phyloP scores from a whole-genome alignment of 1,284 basidiomycete species.

The Xerocomus amazonicus region DNA sequence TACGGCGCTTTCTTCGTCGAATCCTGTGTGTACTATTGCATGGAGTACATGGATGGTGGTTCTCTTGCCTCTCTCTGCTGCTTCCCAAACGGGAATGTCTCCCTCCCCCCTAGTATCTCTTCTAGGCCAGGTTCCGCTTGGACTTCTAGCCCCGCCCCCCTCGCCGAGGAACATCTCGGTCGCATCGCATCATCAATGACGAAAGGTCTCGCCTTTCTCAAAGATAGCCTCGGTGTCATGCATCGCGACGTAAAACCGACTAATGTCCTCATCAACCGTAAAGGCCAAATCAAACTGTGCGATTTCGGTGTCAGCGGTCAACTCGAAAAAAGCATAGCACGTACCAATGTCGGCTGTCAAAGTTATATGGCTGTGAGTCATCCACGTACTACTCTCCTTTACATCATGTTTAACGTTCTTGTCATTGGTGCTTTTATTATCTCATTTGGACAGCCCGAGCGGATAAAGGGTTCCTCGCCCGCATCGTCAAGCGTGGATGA shows the following conservation, averaged over 20 bases:
- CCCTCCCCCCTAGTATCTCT: slow-evolving; percentile 33
- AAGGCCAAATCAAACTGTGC: slow-evolving; percentile 91
- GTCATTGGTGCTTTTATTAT: slow-evolving; percentile 1
- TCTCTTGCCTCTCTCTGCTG: slow-evolving; percentile 81
- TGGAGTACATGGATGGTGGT: slow-evolving; percentile 99
- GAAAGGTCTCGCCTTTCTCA: slow-evolving; percentile 91
- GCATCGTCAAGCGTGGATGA: slow-evolving; percentile 32
- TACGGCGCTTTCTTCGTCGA: slow-evolving; percentile 99
- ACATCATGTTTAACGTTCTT: not conserved
- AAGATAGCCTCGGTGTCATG: slow-evolving; percentile 96
- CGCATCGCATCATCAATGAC: slow-evolving; percentile 84
- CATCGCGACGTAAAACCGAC: slow-evolving; percentile 98
- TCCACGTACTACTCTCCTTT: slow-evolving; percentile 1
- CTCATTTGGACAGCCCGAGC: slow-evolving; percentile 65
- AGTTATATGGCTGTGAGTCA: slow-evolving; percentile 94
- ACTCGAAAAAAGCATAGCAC: slow-evolving; percentile 92
- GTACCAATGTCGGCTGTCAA: slow-evolving; percentile 99
- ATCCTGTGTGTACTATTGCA: slow-evolving; percentile 98
- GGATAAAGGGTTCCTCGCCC: slow-evolving; percentile 92
- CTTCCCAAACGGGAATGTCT: slow-evolving; percentile 35
- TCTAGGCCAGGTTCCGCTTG: slow-evolving; percentile 32
- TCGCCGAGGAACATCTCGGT: slow-evolving; percentile 50
- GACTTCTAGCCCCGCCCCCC: slow-evolving; percentile 35
- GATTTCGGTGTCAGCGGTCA: slow-evolving; percentile 99
- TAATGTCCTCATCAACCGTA: slow-evolving; percentile 89